These are phyloP conservation scores for Dissoconium aciculare DNA, from an alignment of 2,329 filamentous ascomycete species.

Conservation along the genomic window DNA sequence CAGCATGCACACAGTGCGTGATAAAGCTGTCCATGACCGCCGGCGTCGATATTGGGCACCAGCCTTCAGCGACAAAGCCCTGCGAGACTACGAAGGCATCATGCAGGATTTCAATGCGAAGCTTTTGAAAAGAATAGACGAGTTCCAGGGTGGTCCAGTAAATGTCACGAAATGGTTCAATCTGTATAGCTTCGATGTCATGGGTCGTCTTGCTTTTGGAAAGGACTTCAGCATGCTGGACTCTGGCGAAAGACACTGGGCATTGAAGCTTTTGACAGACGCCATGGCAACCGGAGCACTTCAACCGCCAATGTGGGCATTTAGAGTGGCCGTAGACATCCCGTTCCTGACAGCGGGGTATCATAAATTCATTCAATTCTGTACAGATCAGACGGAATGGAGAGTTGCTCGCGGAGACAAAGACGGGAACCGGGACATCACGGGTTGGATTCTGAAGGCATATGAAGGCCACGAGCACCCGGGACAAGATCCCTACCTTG, in stretches of 20 bases:
- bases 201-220: conserved; percentile 32
- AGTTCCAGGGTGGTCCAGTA: conserved; percentile 18
- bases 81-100: conserved; percentile 29
- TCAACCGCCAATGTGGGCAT: conserved; percentile 22
- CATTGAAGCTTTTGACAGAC: conserved; percentile 25
- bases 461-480: conserved; percentile 16
- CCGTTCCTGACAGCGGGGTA: conserved; percentile 23
- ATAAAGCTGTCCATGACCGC: conserved; percentile 25
- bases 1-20: conserved; percentile 28
- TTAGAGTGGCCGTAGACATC: conserved; percentile 20
- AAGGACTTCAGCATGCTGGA: conserved; percentile 28
- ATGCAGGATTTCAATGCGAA: conserved; percentile 25
- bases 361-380: conserved; percentile 25
- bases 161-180: conserved; percentile 29
- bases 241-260: conserved; percentile 22
- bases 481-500: conserved; percentile 15
- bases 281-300: conserved; percentile 18
- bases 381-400: conserved; percentile 20
- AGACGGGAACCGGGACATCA: conserved; percentile 14
- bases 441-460: conserved; percentile 20
- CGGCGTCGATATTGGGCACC: conserved; percentile 29
- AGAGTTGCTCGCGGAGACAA: conserved; percentile 17
- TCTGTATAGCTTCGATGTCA: conserved; percentile 32
- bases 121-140: conserved; percentile 21
- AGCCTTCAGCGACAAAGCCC: conserved; percentile 28